Percentiles rank a stretch among this genome's conserved stretches.
phyloP scores from a whole-genome alignment of 208 protist genomes.

The Blechomonas ayalai region DNA sequence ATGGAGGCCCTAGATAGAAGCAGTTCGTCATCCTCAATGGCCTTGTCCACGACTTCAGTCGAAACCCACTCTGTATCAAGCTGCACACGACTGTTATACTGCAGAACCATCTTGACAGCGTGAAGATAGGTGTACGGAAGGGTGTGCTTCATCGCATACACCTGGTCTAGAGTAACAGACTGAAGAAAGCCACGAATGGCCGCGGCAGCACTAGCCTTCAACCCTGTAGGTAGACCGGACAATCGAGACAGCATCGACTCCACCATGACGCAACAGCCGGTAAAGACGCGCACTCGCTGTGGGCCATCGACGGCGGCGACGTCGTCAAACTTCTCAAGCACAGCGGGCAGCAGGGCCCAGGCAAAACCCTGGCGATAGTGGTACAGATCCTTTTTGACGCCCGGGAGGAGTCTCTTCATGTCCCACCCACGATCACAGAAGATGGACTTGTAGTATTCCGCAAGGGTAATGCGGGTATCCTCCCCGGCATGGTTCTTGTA shows the following conservation, averaged over 20 bases:
- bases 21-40: conserved; percentile 62
- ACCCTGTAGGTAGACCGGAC: conserved; percentile 44
- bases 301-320: conserved; percentile 42
- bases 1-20: conserved; percentile 68
- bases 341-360: conserved; percentile 67
- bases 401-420: conserved; percentile 53
- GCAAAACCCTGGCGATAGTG: conserved; percentile 85
- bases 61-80: conserved; percentile 61
- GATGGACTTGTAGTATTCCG: conserved; percentile 86
- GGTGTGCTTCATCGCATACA: conserved; percentile 86
- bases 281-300: conserved; percentile 74
- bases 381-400: conserved; percentile 77
- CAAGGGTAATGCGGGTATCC: conserved; percentile 69
- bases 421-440: conserved; percentile 88
- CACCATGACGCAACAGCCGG: conserved; percentile 56
- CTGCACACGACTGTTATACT: conserved; percentile 79
- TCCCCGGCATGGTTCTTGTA: conserved; percentile 85
- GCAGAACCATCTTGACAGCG: conserved; percentile 68
- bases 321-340: conserved; percentile 71
- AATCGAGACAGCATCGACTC: conserved; percentile 74
- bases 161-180: conserved; percentile 36
- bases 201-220: conserved; percentile 32
- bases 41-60: conserved; percentile 28
- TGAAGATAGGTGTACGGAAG: conserved; percentile 75
- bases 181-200: conserved; percentile 59